phyloP scores from a whole-genome alignment of 805 yeast genomes.

The Sporopachydermia quercuum region DNA sequence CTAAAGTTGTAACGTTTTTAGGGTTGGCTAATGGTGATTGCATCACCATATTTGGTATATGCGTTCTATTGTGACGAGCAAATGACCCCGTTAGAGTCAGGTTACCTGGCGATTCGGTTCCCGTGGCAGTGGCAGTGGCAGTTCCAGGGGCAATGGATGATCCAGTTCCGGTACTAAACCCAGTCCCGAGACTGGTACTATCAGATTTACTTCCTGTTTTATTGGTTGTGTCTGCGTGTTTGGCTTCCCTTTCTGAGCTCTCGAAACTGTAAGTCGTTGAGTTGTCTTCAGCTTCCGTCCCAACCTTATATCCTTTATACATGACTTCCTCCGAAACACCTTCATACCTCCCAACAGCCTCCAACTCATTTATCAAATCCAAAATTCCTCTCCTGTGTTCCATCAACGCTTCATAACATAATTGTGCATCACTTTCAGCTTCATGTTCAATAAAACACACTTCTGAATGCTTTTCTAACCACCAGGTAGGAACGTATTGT shows the following conservation, averaged over 20 bases:
- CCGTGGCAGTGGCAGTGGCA: too few species aligned
- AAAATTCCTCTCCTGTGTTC: conserved; percentile 51
- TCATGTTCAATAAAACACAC: conserved; percentile 76
- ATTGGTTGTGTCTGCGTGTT: neutral
- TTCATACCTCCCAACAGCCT: neutral
- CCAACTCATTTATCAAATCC: neutral
- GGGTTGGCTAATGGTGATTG: too few species aligned
- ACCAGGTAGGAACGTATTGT: conserved; percentile 85
- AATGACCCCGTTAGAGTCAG: too few species aligned
- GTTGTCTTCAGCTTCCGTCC: too few species aligned
- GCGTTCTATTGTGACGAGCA: too few species aligned
- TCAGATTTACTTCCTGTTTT: neutral
- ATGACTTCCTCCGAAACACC: neutral
- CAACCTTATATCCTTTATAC: neutral
- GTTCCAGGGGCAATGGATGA: too few species aligned
- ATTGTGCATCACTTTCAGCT: conserved; percentile 61
- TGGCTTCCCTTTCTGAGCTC: too few species aligned
- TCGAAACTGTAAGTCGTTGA: too few species aligned
- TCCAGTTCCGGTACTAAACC: too few species aligned
- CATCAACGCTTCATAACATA: conserved; percentile 55
- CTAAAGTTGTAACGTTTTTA: neutral
- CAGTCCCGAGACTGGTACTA: too few species aligned
- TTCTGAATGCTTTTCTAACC: conserved; percentile 84
- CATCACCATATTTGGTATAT: too few species aligned
- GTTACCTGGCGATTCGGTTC: too few species aligned